Evolutionary conservation across 257 asterid genomes (phyloP), one percentile per base, ranked within the genome.

Genomic region (Apocynum venetum): DNA sequence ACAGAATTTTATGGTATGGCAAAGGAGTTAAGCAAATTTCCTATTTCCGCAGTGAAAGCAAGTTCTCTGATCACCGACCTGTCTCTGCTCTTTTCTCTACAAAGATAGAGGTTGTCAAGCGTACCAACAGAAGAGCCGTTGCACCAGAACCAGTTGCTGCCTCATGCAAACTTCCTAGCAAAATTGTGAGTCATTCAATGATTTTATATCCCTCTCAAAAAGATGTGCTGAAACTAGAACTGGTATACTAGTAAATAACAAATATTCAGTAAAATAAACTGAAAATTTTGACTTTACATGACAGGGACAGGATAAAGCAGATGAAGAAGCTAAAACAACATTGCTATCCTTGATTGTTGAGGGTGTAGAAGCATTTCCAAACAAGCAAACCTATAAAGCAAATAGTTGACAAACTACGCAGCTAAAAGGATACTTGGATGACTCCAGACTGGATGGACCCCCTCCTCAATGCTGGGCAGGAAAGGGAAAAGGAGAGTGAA

Each of bases 51-150:
- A 91, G 97, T 82, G 98, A 94, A 85, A 94, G 89, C 84, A 92
- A 89, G 86, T 94, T 94, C 84, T 94, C 98, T 2, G 97, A 92
- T 85, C 98, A 94, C 77, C 88, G 97, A 59, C 97, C 97, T 20
- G 97, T 94, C 80, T 92, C 97, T 11, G 97, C 97, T 65, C 92
- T 92, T 57, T 94, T 92, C 88, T 84, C 91, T 81, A 83, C 88
- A 56, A 87, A 78, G 55, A 89, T 91, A 76, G 83, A 83, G 79
- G 86, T 51, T 71, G 75, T 69, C 76, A 89, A 85, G 81, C 63
- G 84, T 73, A 35, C 80, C 71, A 83, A 82, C 70, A 76, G 83
- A 36, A 61, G 82, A 78, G 73, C 56, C 49, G 80, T 85, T 76
- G 60, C 81, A 75, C 75, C 79, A 73, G 85, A 83, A 48, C 71